These are phyloP conservation scores for Colletotrichum sojae DNA, from an alignment of 2,329 filamentous ascomycete species.

Conservation along the genomic window DNA sequence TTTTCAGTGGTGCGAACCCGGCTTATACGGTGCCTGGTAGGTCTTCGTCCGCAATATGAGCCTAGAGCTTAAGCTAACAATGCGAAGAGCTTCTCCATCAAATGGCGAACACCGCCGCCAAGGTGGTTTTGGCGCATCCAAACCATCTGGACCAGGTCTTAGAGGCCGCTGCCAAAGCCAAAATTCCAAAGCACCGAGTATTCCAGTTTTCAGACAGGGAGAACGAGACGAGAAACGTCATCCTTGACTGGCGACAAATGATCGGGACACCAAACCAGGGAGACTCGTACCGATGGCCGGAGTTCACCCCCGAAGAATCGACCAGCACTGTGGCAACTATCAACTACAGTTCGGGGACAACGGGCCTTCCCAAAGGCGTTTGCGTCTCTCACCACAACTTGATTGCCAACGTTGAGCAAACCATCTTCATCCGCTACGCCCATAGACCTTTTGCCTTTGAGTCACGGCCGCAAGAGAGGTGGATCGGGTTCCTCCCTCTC, in stretches of 20 bases:
- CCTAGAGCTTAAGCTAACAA: slow-evolving; percentile 18
- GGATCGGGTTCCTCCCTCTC: slow-evolving; percentile 75
- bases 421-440: slow-evolving; percentile 60
- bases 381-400: slow-evolving; percentile 64
- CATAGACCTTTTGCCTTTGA: slow-evolving; percentile 53
- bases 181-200: slow-evolving; percentile 58
- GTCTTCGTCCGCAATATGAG: slow-evolving; percentile 29
- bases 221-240: slow-evolving; percentile 47
- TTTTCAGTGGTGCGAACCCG: slow-evolving; percentile 70
- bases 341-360: slow-evolving; percentile 67
- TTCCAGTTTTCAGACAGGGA: slow-evolving; percentile 63
- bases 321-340: slow-evolving; percentile 56
- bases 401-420: slow-evolving; percentile 65
- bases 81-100: slow-evolving; percentile 64
- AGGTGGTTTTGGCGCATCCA: slow-evolving; percentile 64
- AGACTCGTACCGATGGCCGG: slow-evolving; percentile 57
- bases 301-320: slow-evolving; percentile 53
- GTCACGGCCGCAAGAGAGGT: slow-evolving; percentile 60
- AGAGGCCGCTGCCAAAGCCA: slow-evolving; percentile 57
- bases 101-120: slow-evolving; percentile 65
- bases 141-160: slow-evolving; percentile 58
- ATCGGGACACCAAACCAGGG: slow-evolving; percentile 51
- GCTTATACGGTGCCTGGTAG: slow-evolving; percentile 63
- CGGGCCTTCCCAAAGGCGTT: slow-evolving; percentile 66
- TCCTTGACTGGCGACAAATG: slow-evolving; percentile 59